These are phyloP conservation scores for Rhazya stricta DNA, from an alignment of 257 asterid species.

Conservation along the genomic window DNA sequence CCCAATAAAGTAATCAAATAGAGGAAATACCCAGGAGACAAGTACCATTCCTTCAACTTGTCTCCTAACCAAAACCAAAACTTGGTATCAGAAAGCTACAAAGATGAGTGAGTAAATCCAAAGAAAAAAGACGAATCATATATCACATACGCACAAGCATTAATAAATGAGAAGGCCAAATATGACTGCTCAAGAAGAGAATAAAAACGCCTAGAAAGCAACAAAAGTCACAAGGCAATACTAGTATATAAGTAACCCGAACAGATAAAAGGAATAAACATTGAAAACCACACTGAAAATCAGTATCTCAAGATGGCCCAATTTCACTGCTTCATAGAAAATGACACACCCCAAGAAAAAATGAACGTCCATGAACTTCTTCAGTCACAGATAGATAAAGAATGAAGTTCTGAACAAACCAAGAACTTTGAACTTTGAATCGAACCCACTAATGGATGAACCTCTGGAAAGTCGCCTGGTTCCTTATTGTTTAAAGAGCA, in stretches of 20 bases:
- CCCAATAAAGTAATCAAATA: slow-evolving; percentile 46
- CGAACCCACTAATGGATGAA: slow-evolving; percentile 14
- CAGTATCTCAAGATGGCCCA: slow-evolving; percentile 44
- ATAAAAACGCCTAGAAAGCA: slow-evolving; percentile 77
- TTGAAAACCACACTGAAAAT: slow-evolving; percentile 61
- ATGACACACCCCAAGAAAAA: slow-evolving; percentile 40
- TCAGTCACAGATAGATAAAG: slow-evolving; percentile 13
- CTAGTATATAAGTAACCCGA: slow-evolving; percentile 25
- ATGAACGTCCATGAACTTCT: slow-evolving; percentile 17
- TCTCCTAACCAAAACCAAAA: slow-evolving; percentile 64
- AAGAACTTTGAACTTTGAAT: neutral
- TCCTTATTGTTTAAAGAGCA: slow-evolving; percentile 2
- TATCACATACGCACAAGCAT: slow-evolving; percentile 29
- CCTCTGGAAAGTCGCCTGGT: slow-evolving; percentile 18
- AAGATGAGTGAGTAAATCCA: slow-evolving; percentile 57
- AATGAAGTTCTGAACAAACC: slow-evolving; percentile 1
- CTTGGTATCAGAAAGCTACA: slow-evolving; percentile 42
- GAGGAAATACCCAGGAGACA: slow-evolving; percentile 64
- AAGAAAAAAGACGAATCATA: slow-evolving; percentile 47
- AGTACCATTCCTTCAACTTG: slow-evolving; percentile 60
- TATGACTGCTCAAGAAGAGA: slow-evolving; percentile 93
- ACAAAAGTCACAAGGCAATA: slow-evolving; percentile 44
- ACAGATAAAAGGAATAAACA: slow-evolving; percentile 80
- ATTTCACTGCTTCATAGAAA: slow-evolving; percentile 50
- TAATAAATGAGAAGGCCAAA: slow-evolving; percentile 63